A percentile compares a stretch with the other conserved stretches of the same genome.
These are phyloP conservation scores for Pleurotus tuber-regium DNA, from an alignment of 768 basidiomycete genomes.

Conservation along the genomic window DNA sequence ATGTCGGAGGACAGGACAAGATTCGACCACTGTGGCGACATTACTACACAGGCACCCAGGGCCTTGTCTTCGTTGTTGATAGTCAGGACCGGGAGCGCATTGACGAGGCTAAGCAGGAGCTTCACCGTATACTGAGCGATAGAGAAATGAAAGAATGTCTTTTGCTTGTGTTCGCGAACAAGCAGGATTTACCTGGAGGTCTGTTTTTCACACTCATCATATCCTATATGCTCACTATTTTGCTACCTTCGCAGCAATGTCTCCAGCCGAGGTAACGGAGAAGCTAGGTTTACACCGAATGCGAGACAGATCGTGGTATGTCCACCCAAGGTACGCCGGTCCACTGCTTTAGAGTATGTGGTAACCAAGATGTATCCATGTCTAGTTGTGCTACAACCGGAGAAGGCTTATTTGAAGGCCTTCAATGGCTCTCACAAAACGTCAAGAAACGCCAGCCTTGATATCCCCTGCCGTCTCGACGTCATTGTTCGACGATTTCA, in stretches of 20 bases:
- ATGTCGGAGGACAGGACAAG: constrained; percentile 99
- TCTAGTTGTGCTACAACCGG: constrained; percentile 92
- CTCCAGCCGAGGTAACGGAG: constrained; percentile 98
- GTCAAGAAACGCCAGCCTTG: constrained; percentile 89
- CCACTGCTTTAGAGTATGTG: background rate
- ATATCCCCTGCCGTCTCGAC: constrained; percentile 18
- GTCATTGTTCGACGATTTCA: constrained; percentile 20
- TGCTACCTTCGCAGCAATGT: constrained; percentile 69
- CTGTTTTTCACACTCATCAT: constrained; percentile 23
- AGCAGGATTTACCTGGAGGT: constrained; percentile 98
- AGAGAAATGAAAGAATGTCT: constrained; percentile 98
- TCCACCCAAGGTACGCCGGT: constrained; percentile 85
- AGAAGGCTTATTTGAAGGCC: constrained; percentile 94
- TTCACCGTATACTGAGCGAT: constrained; percentile 94
- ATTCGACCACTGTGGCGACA: constrained; percentile 98
- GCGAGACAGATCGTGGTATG: constrained; percentile 98
- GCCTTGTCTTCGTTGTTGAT: constrained; percentile 97
- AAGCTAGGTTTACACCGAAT: constrained; percentile 93
- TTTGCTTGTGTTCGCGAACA: constrained; percentile 98
- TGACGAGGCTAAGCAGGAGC: constrained; percentile 94
- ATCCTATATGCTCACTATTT: constrained; percentile 4
- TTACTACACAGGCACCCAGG: constrained; percentile 99
- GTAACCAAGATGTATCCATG: constrained; percentile 10
- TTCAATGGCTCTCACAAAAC: constrained; percentile 97
- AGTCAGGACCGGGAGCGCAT: constrained; percentile 94